Evolutionary conservation across 352 stramenopile species (phyloP), one percentile per base, ranked within the genome.

Genomic region (Poterioochromonas sp.): DNA sequence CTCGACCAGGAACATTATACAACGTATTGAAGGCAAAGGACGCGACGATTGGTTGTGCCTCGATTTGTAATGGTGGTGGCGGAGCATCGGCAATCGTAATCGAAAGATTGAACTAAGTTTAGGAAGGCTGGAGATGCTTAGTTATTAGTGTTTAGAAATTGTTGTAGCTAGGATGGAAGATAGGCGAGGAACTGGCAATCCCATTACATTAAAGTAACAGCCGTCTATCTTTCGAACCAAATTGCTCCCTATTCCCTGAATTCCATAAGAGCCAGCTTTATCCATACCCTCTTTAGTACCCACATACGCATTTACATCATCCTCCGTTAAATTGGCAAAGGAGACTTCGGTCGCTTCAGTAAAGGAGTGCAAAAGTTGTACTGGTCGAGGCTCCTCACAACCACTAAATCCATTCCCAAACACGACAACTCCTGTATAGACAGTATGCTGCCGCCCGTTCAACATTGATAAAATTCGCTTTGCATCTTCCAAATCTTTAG

Each of bases 61-160:
- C 88, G 26, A 95, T 98, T 37, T 99, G 94, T 85, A 98, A 98
- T 83, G 95, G 96, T 41, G 96, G 94, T 34, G 94, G 94, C 65
- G 94, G 93, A 39, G 93, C 94, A 32, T 96, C 90, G 0, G 94
- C 94, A 0, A 87, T 98, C 71, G 85, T 98, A 54, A 86, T 98
- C 77, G 92, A 98, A 86, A 88, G 90, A 26, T 73, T 90, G 26
- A 79, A 76, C 26, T 87, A 83, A 84, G n/a, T n/a, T n/a, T n/a
- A n/a, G n/a, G n/a, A n/a, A n/a, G n/a, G n/a, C n/a, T n/a, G n/a
- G 74, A 37, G 54, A 76, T n/a, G 12, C 58, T 11, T 22, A 53
- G 11, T 53, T 53, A 20, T 20, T 22, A 70, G 11, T 43, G 62
- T 53, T 70, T n/a, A n/a, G n/a, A n/a, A n/a, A n/a, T n/a, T n/a